Evolutionary conservation across 805 yeast species (phyloP), one percentile per base, ranked within the genome.

Genomic region (Metschnikowia anglica): DNA sequence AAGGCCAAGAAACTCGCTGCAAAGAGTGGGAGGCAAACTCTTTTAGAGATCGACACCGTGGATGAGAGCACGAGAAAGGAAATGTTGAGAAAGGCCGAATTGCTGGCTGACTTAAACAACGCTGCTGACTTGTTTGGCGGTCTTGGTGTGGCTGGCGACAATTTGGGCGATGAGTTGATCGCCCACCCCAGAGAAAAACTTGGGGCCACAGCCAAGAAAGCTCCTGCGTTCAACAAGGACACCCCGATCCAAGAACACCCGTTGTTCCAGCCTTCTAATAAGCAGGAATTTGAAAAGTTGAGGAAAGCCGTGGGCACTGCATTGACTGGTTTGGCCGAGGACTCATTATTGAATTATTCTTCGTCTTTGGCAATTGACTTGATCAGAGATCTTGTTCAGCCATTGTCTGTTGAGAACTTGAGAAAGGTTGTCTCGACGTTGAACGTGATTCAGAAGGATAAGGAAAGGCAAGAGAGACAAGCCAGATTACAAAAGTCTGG

Each of bases 61-160:
- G 96, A 88, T 62, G 85, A 80, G 51, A 73, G 71, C 49, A 82
- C 91, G n/a, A 76, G 88, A 59, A 78, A 72, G 54, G 89, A 85
- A 59, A 65, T 89, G 64, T 73, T 86, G 65, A 83, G 74, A 59
- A 73, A 84, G 62, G 95, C 93, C 16, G 96, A 91, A 66, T 58
- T 88, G 46, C 83, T 80, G 36, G 78, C 95, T 20, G 99, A 91
- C 68, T 73, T 91, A 63, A 88, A 87, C 65, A 88, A 87, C 61
- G 98, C 99, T 23, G 91, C 96, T 7, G 95, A 87, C 55, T 72
- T 91, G 55, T 88, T 91, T 61, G 96, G 89, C 24, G 88, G 88
- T 12, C 71, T 73, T 52, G 77, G 78, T 31, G 75, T 77, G 41
- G 77, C 80, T 18, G 61, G 52, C 13, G 70, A 63, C 46, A 54